phyloP scores from a whole-genome alignment of 2,329 filamentous ascomycete genomes.

The Cercospora zeina region DNA sequence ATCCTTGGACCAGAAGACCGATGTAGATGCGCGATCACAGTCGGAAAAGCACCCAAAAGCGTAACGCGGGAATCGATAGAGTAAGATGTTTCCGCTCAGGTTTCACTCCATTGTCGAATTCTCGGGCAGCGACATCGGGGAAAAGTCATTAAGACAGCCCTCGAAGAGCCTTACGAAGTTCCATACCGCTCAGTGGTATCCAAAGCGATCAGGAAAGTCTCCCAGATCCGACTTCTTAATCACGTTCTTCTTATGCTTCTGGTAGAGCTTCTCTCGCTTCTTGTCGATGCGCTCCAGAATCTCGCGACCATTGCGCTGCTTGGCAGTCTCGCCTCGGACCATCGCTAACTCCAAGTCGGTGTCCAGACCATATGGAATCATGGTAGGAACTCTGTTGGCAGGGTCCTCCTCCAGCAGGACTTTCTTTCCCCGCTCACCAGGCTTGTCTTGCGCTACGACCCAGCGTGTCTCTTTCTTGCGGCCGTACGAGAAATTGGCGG shows the following conservation, averaged over 20 bases:
- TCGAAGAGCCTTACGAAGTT: background rate
- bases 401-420: constrained; percentile 10
- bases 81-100: no score
- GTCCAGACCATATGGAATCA: background rate
- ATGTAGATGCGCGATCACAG: no score
- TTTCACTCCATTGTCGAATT: no score
- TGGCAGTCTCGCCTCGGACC: constrained; percentile 12
- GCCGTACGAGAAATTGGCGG: constrained; percentile 15
- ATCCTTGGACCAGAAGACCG: no score
- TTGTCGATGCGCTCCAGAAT: constrained; percentile 10
- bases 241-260: background rate
- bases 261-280: background rate
- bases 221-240: background rate
- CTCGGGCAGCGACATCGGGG: no score
- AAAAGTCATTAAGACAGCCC: no score
- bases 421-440: background rate
- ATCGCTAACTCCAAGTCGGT: constrained; percentile 10
- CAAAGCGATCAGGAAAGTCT: background rate
- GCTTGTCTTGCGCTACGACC: constrained; percentile 5
- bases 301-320: constrained; percentile 19
- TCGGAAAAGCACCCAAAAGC: no score
- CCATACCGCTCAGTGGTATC: background rate
- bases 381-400: background rate
- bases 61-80: no score
- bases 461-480: constrained; percentile 16